Percentiles rank a stretch among this genome's conserved stretches.
Evolutionary conservation across 176 grass and related monocot genomes (phyloP).

Genomic region (Lolium rigidum): DNA sequence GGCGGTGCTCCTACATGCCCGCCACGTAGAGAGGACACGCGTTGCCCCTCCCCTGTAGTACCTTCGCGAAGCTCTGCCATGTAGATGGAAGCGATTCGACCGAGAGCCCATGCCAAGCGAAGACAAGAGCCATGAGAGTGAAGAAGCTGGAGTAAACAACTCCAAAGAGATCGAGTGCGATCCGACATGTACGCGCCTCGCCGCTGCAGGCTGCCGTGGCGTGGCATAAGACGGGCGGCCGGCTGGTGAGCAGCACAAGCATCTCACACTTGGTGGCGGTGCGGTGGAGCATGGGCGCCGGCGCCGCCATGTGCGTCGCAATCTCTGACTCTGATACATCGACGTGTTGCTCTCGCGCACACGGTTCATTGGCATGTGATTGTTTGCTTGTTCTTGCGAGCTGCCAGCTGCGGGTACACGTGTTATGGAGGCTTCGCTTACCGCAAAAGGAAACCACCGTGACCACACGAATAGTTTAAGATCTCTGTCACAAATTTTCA

Average conservation of each 20-base stretch:
- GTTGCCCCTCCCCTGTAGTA: not conserved
- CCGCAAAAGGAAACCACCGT: no score
- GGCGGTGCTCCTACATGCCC: constrained; percentile 1
- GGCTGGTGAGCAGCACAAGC: not conserved
- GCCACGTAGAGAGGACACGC: constrained; percentile 60
- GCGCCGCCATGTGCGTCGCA: not conserved
- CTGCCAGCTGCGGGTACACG: no score
- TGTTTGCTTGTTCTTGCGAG: no score
- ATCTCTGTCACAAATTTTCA: no score
- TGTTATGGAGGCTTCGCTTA: no score
- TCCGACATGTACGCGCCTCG: no score
- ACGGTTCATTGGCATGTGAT: no score
- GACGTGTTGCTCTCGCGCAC: not conserved
- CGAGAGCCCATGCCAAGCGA: not conserved
- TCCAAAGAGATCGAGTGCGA: not conserved
- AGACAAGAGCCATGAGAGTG: not conserved
- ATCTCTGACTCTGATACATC: not conserved
- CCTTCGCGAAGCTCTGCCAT: constrained; percentile 50
- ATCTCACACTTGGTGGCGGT: not conserved
- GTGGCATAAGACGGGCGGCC: no score
- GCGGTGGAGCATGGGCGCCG: not conserved
- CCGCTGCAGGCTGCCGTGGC: not conserved
- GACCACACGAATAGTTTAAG: no score
- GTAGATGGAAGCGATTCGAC: constrained; percentile 12
- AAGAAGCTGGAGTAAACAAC: constrained; percentile 27